Base-by-base conservation (phyloP, 176 grass and related monocot genomes). In the Canna indica region DNA sequence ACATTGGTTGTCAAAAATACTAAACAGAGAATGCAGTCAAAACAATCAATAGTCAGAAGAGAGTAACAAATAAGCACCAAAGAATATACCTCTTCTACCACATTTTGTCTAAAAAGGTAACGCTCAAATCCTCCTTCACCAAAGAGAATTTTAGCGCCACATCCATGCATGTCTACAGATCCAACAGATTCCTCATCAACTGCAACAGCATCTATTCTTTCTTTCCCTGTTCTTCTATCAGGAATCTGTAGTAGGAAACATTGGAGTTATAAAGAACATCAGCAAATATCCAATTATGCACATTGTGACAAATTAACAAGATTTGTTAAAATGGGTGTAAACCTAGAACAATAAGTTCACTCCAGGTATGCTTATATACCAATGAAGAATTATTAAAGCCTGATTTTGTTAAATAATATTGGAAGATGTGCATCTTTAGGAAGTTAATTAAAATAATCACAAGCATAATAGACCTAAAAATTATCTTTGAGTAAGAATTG, bases 181-280 rank as follows among this genome's bases (percentile, higher is more conserved):
- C 80, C 87, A 83, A 75, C 64, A 61, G 83, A 85, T 45, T 83
- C 83, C 44, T 90, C 72, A n/a, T 81, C 87, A 80, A 85, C 87
- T 36, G 85, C 80, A 53, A 90, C 87, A 36, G 83, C 83, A 8
- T 85, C 83, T 78, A 90, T 90, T 83, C 80, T 90, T 45, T 90
- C 80, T 75, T 85, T 81, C 24, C 73, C 80, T 4, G 74, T 78
- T 64, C 66, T 26, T 73, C 36, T 83, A 72, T 85, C 83, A 57
- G 87, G 87, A 57, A 85, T 85, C 80, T 90, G 72, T 5, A 62
- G 59, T 30, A 76, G 44, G 64, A 15, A 48, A 47, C 29, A 26
- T 26, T 26, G 20, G 9, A 59, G 56, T 10, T 26, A 0, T 22
- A 59, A 27, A 17, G 16, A 53, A 20, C 47, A 47, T 14, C 45